Evolutionary conservation across 345 rosid genomes (phyloP).

Genomic region (Moringa oleifera): DNA sequence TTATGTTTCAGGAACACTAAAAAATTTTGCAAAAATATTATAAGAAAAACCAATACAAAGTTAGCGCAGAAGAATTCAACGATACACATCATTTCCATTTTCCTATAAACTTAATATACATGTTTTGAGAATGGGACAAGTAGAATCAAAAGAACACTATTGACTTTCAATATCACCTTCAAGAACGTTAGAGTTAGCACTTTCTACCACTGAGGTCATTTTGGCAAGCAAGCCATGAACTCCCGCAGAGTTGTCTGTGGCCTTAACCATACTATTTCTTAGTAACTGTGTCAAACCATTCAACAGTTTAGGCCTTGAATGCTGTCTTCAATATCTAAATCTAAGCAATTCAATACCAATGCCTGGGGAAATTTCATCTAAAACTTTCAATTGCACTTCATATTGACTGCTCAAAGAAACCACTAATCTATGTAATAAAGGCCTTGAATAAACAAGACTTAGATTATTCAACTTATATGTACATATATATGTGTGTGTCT

Average conservation of each 20-base stretch:
- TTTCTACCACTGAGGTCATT: neutral
- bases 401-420: neutral
- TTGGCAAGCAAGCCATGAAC: neutral
- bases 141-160: neutral
- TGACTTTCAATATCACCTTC: neutral
- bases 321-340: too few relatives aligned
- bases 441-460: too few relatives aligned
- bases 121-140: neutral
- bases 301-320: too few relatives aligned
- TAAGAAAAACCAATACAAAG: neutral
- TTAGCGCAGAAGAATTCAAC: neutral
- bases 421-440: too few relatives aligned
- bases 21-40: neutral
- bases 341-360: too few relatives aligned
- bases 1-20: neutral
- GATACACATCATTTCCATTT: neutral
- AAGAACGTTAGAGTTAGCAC: neutral
- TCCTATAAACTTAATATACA: too few relatives aligned
- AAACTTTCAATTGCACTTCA: neutral
- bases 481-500: too few relatives aligned
- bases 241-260: neutral
- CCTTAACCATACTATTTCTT: neutral
- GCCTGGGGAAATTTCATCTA: too few relatives aligned
- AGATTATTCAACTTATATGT: too few relatives aligned
- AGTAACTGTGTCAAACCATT: too few relatives aligned